Evolutionary conservation across 129 eudicot species (phyloP).

Genomic region (Chrysanthemum seticuspe): DNA sequence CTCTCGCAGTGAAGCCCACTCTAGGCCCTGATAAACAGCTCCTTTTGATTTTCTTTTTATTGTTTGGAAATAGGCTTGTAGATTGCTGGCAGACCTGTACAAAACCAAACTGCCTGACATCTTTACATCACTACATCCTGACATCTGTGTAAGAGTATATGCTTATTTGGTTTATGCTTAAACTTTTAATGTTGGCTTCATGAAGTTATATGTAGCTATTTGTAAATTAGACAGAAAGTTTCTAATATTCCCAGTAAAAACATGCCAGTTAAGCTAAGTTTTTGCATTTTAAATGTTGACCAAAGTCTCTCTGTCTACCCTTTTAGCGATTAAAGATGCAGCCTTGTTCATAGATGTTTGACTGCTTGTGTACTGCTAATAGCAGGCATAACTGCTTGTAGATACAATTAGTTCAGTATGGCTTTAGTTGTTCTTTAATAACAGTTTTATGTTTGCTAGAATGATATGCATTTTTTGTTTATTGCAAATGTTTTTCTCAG

Average conservation of each 20-base stretch:
- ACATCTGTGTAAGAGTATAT: background rate
- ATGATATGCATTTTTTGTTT: background rate
- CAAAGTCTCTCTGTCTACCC: background rate
- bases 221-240: background rate
- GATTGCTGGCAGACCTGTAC: too few relatives aligned
- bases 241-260: background rate
- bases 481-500: background rate
- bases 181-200: background rate
- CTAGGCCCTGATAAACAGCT: background rate
- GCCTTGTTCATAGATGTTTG: background rate
- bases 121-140: too few relatives aligned
- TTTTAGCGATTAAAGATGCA: background rate
- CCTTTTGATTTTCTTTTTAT: background rate
- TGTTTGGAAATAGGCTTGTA: too few relatives aligned
- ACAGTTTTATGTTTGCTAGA: background rate
- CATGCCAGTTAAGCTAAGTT: background rate
- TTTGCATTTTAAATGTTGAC: background rate
- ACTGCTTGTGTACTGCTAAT: background rate
- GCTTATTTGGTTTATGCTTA: background rate
- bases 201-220: background rate
- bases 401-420: background rate
- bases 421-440: background rate
- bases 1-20: background rate
- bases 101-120: too few relatives aligned
- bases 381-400: background rate